Evolutionary conservation across 2,329 filamentous ascomycete species (phyloP), one percentile per base, ranked within the genome.

Genomic region (Paramyrothecium sp.): DNA sequence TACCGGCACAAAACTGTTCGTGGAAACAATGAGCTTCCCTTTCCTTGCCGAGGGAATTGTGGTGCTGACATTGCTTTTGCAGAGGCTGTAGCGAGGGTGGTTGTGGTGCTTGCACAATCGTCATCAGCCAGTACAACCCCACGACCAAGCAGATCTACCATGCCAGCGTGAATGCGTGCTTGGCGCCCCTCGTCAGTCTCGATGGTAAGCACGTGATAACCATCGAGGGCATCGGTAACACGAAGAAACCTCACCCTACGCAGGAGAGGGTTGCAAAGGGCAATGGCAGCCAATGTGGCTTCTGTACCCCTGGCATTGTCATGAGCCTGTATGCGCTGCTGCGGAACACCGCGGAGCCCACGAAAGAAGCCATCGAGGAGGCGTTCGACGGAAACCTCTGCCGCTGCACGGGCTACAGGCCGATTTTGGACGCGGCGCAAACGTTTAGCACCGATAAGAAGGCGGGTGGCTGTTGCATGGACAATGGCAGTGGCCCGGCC

Each of bases 201-300:
- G 95, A 98, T 72, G 95, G 95, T 49, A 99, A 99, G 73, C 95
- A 99, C 82, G 92, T 98, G 68, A 93, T 99, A 70, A 99, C 95
- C 3, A 89, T 99, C 46, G 95, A 99, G 75, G 95, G 95, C 7
- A 97, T 99, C 67, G 95, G 95, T 12, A 91, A 89, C 71, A 88
- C 91, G 26, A 89, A 95, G 72, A 86, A 82, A 47, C 95, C 95
- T 5, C 95, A 99, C 77, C 91, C 94, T 2, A 81, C 89, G 3
- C 95, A 98, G 71, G 92, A 98, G 76, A 85, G 95, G 51, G 90
- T 99, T 66, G 94, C 95, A 19, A 90, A 90, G 74, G 86, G 89
- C 33, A 95, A 97, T 76, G 95, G 95, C 52, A 96, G 91, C 65
- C 94, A 99, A 73, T 99, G 84, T 58, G 84, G 93, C 1, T 99